Conservation (phyloP, 805 yeast species). For the Metschnikowia arizonensis region DNA sequence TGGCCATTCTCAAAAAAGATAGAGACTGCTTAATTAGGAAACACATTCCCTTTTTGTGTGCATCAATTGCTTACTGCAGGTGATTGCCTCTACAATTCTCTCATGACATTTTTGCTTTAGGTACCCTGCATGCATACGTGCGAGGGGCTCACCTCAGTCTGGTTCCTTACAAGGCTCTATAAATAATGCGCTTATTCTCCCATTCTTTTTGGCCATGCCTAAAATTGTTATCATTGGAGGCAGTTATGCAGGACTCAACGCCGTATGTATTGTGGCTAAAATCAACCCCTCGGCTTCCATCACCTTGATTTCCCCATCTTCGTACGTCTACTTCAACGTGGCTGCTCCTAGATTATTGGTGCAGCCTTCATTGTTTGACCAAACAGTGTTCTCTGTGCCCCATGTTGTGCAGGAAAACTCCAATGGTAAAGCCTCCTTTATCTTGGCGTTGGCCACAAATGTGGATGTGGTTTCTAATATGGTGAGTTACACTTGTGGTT, state of each 20-base stretch:
- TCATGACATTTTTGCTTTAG: too few relatives aligned
- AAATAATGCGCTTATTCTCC: too few relatives aligned
- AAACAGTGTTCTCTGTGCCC: slow-evolving; percentile 19
- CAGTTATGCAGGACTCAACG: slow-evolving; percentile 30
- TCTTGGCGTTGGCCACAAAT: slow-evolving; percentile 24
- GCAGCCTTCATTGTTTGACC: slow-evolving; percentile 21
- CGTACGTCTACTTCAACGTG: slow-evolving; percentile 23
- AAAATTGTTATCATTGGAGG: slow-evolving; percentile 35
- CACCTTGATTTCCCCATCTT: slow-evolving; percentile 26
- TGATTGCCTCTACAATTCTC: too few relatives aligned
- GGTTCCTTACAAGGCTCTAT: too few relatives aligned
- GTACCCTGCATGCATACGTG: too few relatives aligned
- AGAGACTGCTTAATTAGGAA: too few relatives aligned
- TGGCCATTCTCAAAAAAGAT: too few relatives aligned
- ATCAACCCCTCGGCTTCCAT: slow-evolving; percentile 11
- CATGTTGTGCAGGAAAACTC: slow-evolving; percentile 18
- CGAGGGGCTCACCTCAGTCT: too few relatives aligned
- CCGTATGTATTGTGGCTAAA: slow-evolving; percentile 21
- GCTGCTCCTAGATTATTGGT: slow-evolving; percentile 32
- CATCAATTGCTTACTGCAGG: too few relatives aligned
- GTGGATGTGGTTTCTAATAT: slow-evolving; percentile 25
- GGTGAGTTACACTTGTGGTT: slow-evolving; percentile 13
- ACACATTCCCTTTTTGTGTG: too few relatives aligned
- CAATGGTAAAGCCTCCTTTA: slow-evolving; percentile 15
- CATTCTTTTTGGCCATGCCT: slow-evolving; percentile 10